These are phyloP conservation scores for Zalerion maritima DNA, from an alignment of 495 filamentous ascomycete species.

Conservation along the genomic window DNA sequence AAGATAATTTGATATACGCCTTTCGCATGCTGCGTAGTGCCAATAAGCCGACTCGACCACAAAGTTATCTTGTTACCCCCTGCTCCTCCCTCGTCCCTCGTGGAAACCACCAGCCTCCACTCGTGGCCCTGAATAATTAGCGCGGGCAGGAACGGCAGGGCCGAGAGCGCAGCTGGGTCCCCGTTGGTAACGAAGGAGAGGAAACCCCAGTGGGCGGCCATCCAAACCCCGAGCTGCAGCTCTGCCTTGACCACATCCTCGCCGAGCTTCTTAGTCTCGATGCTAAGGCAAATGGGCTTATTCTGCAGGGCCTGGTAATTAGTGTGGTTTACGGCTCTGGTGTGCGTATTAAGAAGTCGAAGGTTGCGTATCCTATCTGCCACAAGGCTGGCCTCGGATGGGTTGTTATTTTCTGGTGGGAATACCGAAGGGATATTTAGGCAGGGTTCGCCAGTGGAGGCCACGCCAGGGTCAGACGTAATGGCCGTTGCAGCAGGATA, in stretches of 20 bases:
- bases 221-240: slow-evolving; percentile 2
- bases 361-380: too few species aligned
- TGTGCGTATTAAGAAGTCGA: too few species aligned
- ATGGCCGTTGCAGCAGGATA: too few species aligned
- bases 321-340: slow-evolving; percentile 2
- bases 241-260: slow-evolving; percentile 1
- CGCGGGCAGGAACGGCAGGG: slow-evolving; percentile 1
- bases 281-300: slow-evolving; percentile 1
- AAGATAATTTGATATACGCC: slow-evolving; percentile 3
- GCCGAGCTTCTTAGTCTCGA: slow-evolving; percentile 3
- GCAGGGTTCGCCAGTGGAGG: too few species aligned
- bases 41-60: slow-evolving; percentile 2
- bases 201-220: slow-evolving; percentile 2
- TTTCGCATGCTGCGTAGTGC: neutral
- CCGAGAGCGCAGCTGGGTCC: neutral
- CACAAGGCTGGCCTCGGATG: too few species aligned
- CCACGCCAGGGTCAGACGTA: too few species aligned
- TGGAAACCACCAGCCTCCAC: slow-evolving; percentile 1
- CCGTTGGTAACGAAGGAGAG: neutral
- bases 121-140: slow-evolving; percentile 3
- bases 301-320: neutral
- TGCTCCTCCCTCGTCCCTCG: neutral
- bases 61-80: neutral
- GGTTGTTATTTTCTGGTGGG: too few species aligned
- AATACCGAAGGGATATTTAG: too few species aligned